Percentiles rank a stretch among this genome's conserved stretches.
Evolutionary conservation across 2,329 filamentous ascomycete species (phyloP).

Genomic region (Fusarium stilboides): DNA sequence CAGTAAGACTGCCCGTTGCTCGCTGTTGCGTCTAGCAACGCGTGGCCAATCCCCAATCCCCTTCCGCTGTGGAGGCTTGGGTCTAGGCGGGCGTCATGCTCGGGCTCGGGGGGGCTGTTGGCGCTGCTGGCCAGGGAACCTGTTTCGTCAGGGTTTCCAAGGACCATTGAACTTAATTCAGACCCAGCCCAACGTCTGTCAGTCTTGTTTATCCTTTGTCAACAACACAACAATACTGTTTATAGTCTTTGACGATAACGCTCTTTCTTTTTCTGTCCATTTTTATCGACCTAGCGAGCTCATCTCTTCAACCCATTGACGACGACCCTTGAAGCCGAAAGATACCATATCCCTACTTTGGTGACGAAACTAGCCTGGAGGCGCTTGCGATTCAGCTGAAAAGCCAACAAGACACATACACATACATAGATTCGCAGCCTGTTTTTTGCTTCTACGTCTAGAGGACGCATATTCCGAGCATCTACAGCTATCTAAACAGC

Average conservation of each 20-base stretch:
- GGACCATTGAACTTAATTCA: constrained; percentile 34
- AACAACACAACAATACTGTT: constrained; percentile 17
- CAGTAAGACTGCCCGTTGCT: constrained; percentile 22
- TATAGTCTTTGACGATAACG: constrained; percentile 26
- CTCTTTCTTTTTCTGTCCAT: constrained; percentile 28
- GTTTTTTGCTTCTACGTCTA: constrained; percentile 1
- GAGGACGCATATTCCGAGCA: neutral
- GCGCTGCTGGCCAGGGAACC: constrained; percentile 38
- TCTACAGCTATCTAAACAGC: neutral
- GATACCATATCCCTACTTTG: constrained; percentile 7
- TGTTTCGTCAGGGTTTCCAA: constrained; percentile 45
- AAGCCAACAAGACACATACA: constrained; percentile 28
- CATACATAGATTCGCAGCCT: constrained; percentile 17
- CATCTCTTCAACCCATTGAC: constrained; percentile 29
- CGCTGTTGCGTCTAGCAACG: constrained; percentile 43
- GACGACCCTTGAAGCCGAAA: constrained; percentile 22
- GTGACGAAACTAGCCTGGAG: constrained; percentile 24
- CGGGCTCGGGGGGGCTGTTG: neutral
- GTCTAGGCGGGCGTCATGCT: constrained; percentile 37
- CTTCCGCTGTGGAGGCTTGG: constrained; percentile 22
- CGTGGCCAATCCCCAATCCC: constrained; percentile 21
- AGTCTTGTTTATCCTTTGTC: constrained; percentile 13
- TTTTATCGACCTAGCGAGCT: constrained; percentile 10
- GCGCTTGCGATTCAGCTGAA: constrained; percentile 40
- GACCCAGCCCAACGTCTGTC: constrained; percentile 25